Conservation (phyloP, 352 stramenopile genomes). For the Plasmopara viticola region DNA sequence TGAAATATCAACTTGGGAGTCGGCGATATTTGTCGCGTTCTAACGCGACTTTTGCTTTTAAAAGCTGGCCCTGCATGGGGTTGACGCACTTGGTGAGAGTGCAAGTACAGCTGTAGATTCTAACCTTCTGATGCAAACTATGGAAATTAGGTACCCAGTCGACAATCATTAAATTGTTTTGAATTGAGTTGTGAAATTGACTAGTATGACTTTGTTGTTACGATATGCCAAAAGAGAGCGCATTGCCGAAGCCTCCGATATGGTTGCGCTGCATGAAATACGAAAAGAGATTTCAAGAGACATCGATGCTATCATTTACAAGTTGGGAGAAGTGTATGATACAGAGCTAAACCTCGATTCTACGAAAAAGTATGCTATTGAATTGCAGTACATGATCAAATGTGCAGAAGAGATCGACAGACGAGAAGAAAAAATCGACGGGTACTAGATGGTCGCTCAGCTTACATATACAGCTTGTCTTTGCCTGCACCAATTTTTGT, state of each 20-base stretch:
- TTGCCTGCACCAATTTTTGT: background rate
- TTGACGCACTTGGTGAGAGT: slow-evolving; percentile 73
- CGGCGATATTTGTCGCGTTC: background rate
- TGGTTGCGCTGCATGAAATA: slow-evolving; percentile 50
- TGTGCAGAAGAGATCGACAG: slow-evolving; percentile 74
- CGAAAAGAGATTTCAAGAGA: slow-evolving; percentile 54
- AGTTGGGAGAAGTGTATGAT: slow-evolving; percentile 74
- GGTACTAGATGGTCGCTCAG: slow-evolving; percentile 12
- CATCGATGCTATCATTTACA: slow-evolving; percentile 67
- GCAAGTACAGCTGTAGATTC: slow-evolving; percentile 70
- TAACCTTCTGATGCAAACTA: slow-evolving; percentile 74
- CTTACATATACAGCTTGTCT: background rate
- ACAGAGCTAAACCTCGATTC: slow-evolving; percentile 64
- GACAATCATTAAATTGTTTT: slow-evolving; percentile 1
- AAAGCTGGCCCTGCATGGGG: slow-evolving; percentile 72
- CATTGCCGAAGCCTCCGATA: slow-evolving; percentile 48
- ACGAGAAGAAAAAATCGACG: slow-evolving; percentile 70
- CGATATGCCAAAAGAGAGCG: slow-evolving; percentile 38
- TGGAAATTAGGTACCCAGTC: slow-evolving; percentile 64
- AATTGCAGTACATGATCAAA: slow-evolving; percentile 86
- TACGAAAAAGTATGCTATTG: slow-evolving; percentile 61
- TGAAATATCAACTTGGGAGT: background rate
- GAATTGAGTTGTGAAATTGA: no score
- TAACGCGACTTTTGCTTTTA: background rate
- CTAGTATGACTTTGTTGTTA: no score